Base-by-base conservation (phyloP, 2,329 filamentous ascomycete species). In the Cladosporium austrohemisphaericum region DNA sequence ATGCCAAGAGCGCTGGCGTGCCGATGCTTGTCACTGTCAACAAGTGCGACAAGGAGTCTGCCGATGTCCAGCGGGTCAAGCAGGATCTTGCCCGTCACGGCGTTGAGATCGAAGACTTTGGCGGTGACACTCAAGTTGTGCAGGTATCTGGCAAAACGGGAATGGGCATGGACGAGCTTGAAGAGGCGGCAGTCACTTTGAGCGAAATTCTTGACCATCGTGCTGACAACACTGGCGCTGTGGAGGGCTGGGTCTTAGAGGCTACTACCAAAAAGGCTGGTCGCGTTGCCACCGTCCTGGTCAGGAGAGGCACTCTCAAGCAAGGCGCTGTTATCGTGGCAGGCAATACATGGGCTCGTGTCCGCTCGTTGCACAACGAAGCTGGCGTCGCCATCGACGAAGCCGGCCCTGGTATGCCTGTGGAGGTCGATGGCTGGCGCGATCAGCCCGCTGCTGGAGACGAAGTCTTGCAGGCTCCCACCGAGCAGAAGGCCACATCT, bases 21-120 rank as follows among this genome's bases (percentile, higher is more conserved):
- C 92, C 93, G 4, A 92, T 98, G 41, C 95, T 98, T 51, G 93
- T 98, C 43, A 94, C 94, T 13, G 92, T 97, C 71, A 98, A 93
- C 75, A 98, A 98, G 71, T 81, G 95, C 44, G 93, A 98, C 71
- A 95, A 93, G 70, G 82, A 86, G 52, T 85, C 88, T 52, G 84
- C 87, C 4, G 81, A 89, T 44, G 72, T 90, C 9, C 86, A 96
- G 33, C 80, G 82, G 40, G 91, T 97, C 54, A 97, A 97, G 71
- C 77, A 84, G 49, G 93, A 97, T 66, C 81, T 98, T 19, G 82
- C 87, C 7, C 77, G 83, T 2, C 78, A 95, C 61, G 89, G 87
- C 6, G 83, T 98, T 23, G 86, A 95, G 59, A 86, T 98, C 48
- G 93, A 98, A 71, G 93, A 97, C 63, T 95, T 82, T 61, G 93